Evolutionary conservation across 139 green algal genomes (phyloP), one percentile per base, ranked within the genome.

Genomic region (Ettlia oleoabundans): DNA sequence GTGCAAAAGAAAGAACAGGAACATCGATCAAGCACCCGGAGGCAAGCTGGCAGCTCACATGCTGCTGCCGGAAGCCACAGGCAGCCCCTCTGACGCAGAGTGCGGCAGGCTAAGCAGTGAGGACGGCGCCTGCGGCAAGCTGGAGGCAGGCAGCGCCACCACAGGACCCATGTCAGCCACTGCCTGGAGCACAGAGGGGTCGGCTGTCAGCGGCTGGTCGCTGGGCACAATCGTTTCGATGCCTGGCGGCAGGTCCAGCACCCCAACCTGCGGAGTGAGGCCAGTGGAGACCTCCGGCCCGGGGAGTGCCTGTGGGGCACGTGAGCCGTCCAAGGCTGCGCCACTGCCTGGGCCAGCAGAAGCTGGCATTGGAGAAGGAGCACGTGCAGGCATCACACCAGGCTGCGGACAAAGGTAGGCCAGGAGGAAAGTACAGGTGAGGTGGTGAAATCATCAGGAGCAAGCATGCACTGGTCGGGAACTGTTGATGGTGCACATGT

Each of bases 181-280:
- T 26, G 74, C 74, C 37, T 80, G 74, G 37, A 80, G 74, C 13
- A 38, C 65, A 3, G 38, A n/a, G 26, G 74, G 55, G 74, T 80
- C 74, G 55, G 37, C 74, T 66, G 80, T 73, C 15, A 85, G 58
- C n/a, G 80, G 55, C 80, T 80, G 62, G 51, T 37, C 62, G 35
- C 33, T 64, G 42, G 55, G 55, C 70, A 80, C 32, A 7, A 80
- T 65, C 2, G 53, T 41, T 33, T 80, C 69, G 6, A 85, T 85
- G 53, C 70, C 80, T 1, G 80, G 69, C 0, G 70, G 70, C 41
- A 85, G 63, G 2, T 85, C 69, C 40, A 85, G 24, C 0, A 2
- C 21, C 32, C 78, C 78, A 21, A 76, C 65, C 7, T 76, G 63
- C 0, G 78, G 78, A 0, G 78, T 83, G 5, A 77, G 35, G 9